phyloP scores from a whole-genome alignment of 805 yeast species.

The Yamadazyma olivae region DNA sequence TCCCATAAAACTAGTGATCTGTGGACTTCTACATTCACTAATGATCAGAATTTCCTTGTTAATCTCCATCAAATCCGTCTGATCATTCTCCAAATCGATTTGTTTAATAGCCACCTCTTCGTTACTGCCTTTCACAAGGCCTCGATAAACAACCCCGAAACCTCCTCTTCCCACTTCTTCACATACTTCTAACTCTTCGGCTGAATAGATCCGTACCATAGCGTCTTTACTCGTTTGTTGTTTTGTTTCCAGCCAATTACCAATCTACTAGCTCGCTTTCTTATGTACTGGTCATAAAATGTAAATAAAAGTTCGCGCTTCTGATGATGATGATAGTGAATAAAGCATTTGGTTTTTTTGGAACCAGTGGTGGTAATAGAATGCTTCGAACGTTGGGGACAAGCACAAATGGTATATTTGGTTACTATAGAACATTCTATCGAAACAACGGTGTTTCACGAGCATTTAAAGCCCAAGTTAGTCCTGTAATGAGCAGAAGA shows the following conservation, averaged over 20 bases:
- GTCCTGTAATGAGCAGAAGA: background rate
- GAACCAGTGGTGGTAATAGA: too few relatives aligned
- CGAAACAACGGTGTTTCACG: background rate
- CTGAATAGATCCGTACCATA: constrained; percentile 22
- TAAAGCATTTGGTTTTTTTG: background rate
- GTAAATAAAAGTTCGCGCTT: background rate
- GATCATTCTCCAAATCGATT: constrained; percentile 69
- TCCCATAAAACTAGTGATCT: constrained; percentile 67
- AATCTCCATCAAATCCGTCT: constrained; percentile 62
- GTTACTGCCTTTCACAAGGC: constrained; percentile 43
- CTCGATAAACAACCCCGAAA: constrained; percentile 73
- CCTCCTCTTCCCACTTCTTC: constrained; percentile 74
- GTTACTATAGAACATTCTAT: too few relatives aligned
- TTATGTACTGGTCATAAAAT: too few relatives aligned
- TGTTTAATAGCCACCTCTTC: constrained; percentile 58
- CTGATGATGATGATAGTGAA: background rate
- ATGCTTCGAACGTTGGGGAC: too few relatives aligned
- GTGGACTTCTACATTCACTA: constrained; percentile 60
- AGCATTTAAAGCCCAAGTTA: background rate
- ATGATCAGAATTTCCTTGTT: constrained; percentile 69
- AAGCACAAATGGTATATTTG: too few relatives aligned
- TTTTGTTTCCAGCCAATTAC: too few relatives aligned
- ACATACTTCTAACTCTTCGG: constrained; percentile 40
- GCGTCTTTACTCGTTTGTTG: too few relatives aligned
- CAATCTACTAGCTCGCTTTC: too few relatives aligned